A percentile compares a stretch with the other conserved stretches of the same genome.
phyloP scores from a whole-genome alignment of 177 flowering plant species.

The Vitis hybrid region DNA sequence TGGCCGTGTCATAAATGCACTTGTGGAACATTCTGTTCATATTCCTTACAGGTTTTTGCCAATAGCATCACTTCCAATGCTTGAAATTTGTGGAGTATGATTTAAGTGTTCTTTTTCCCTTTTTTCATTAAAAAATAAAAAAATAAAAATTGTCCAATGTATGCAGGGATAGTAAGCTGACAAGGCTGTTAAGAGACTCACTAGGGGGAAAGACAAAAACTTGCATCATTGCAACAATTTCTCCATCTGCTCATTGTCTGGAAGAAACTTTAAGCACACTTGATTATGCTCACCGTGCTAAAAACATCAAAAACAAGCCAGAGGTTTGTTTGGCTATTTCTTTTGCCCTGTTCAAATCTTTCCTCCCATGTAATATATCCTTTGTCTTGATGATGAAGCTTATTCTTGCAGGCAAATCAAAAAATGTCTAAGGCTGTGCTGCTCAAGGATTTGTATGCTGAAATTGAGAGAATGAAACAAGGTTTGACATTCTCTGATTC shows the following conservation, averaged over 20 bases:
- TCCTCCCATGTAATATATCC: background rate
- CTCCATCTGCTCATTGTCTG: constrained; percentile 70
- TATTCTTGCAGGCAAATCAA: constrained; percentile 75
- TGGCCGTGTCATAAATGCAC: constrained; percentile 84
- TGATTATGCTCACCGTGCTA: constrained; percentile 87
- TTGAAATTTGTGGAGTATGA: background rate
- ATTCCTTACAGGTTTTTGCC: constrained; percentile 77
- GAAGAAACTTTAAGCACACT: constrained; percentile 93
- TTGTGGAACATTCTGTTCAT: constrained; percentile 85
- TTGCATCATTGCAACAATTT: constrained; percentile 88
- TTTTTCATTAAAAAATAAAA: background rate
- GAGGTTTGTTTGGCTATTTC: constrained; percentile 51
- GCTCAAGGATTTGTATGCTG: constrained; percentile 78
- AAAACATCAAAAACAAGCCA: constrained; percentile 83
- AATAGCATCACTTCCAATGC: background rate
- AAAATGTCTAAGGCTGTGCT: constrained; percentile 68
- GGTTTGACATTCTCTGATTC: constrained; percentile 37
- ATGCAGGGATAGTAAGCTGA: constrained; percentile 74
- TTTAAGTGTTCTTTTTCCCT: background rate
- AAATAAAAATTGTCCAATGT: background rate
- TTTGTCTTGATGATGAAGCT: constrained; percentile 9
- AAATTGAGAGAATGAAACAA: constrained; percentile 89
- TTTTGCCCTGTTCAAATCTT: background rate
- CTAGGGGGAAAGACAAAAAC: constrained; percentile 93
- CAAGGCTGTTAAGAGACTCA: constrained; percentile 72